A percentile compares a stretch with the other conserved stretches of the same genome.
Evolutionary conservation across 208 protist species (phyloP).

Genomic region (Trypanosoma conorhini): DNA sequence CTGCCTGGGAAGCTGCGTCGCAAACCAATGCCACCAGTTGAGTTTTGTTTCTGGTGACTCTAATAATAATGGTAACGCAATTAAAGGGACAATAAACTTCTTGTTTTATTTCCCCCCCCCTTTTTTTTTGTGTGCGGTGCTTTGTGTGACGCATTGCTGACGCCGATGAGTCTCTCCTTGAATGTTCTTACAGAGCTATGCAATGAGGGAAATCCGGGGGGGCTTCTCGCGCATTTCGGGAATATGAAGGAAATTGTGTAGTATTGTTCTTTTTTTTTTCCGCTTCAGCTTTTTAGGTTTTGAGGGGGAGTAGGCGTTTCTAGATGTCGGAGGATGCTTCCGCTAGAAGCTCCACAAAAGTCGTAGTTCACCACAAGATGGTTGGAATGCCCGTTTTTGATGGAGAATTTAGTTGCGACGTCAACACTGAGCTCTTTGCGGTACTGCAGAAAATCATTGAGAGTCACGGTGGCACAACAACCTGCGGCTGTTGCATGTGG

Average conservation of each 20-base stretch:
- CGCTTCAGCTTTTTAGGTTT: constrained; percentile 20
- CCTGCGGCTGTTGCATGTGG: constrained; percentile 50
- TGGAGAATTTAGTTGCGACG: constrained; percentile 34
- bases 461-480: constrained; percentile 51
- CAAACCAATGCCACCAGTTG: neutral
- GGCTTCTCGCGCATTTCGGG: neutral
- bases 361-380: constrained; percentile 56
- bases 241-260: neutral
- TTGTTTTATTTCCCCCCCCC: neutral
- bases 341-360: constrained; percentile 4
- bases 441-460: constrained; percentile 52
- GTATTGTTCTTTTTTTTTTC: neutral
- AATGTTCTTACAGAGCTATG: neutral
- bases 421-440: constrained; percentile 36
- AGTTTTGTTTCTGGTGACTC: neutral
- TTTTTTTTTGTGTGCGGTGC: neutral
- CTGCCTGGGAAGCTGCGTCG: neutral
- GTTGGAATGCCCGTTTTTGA: constrained; percentile 77
- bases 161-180: neutral
- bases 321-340: constrained; percentile 6
- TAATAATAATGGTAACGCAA: too few relatives aligned
- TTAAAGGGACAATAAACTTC: constrained; percentile 2
- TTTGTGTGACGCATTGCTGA: too few relatives aligned
- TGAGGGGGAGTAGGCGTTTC: neutral
- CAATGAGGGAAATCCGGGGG: too few relatives aligned